phyloP scores from a whole-genome alignment of 202 grass and related monocot species.

The Setaria italica region DNA sequence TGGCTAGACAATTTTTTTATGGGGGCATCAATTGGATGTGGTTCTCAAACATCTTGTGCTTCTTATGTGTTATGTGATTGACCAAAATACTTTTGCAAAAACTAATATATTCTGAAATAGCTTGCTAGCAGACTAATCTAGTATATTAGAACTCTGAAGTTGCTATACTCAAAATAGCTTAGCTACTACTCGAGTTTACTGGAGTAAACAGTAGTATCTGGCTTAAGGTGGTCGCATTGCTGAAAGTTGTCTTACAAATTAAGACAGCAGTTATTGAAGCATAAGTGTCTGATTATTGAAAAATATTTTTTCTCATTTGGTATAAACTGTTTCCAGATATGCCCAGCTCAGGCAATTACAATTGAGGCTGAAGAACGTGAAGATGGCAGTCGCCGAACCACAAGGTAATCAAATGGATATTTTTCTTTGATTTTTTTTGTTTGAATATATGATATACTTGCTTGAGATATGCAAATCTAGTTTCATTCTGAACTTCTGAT shows the following conservation, averaged over 20 bases:
- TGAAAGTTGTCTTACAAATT: constrained; percentile 1
- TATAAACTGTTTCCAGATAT: constrained; percentile 62
- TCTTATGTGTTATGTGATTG: background rate
- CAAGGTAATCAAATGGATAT: constrained; percentile 60
- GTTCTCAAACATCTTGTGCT: background rate
- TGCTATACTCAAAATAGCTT: background rate
- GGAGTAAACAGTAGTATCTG: constrained; percentile 18
- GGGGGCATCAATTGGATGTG: background rate
- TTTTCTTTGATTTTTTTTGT: background rate
- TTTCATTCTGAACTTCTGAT: constrained; percentile 32
- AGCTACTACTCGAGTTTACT: background rate
- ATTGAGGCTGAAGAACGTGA: constrained; percentile 99
- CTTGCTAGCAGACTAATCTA: background rate
- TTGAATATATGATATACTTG: background rate
- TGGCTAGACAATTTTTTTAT: background rate
- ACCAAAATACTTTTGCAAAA: background rate
- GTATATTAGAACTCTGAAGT: background rate
- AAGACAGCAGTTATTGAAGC: constrained; percentile 20
- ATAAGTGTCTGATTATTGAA: constrained; percentile 15
- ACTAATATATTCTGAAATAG: background rate
- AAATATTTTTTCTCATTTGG: constrained; percentile 38
- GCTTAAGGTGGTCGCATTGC: background rate
- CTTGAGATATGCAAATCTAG: constrained; percentile 9
- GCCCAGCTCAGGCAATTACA: constrained; percentile 98
- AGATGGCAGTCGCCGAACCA: constrained; percentile 95